Evolutionary conservation across 2,329 filamentous ascomycete species (phyloP), one percentile per base, ranked within the genome.

Genomic region (Amylocarpus encephaloides): DNA sequence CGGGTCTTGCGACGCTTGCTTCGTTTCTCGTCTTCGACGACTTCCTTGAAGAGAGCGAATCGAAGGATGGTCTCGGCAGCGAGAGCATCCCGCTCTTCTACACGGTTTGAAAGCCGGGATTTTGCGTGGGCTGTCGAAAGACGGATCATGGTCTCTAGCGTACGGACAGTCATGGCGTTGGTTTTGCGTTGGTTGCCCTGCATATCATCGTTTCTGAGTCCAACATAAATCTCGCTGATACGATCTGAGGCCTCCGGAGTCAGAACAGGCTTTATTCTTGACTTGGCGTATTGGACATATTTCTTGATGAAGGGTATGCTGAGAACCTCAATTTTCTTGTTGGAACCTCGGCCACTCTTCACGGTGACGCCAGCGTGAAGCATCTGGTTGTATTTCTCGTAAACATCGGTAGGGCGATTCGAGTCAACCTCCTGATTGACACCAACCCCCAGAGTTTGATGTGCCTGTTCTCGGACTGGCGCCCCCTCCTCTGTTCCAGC

Each of bases 221-320:
- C 87, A 33, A 94, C 93, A 67, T 97, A 98, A 13, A 91, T 87
- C 30, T 88, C 80, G 34, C 91, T 84, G 63, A 98, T 95, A 56
- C 94, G 88, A 60, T 96, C 89, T 10, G 90, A 88, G 5, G 93
- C 92, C 40, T 89, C 89, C 65, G 93, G 89, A 0, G 91, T 95
- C 54, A 98, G 74, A 36, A 95, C 75, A 0, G 93, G 93, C 77
- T 90, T 94, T 64, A 95, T 79, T 65, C 93, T 78, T 33, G 81
- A 86, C 73, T 98, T 98, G 57, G 93, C 90, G 68, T 98, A 98
- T 66, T 98, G 93, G 41, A 98, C 94, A 69, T 96, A 98, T 71
- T 98, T 98, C 74, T 98, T 98, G 75, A 98, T 90, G 71, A 98
- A 98, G 0, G 91, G 88, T 53, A 98, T 96, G 71, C 88, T 95